Base-by-base conservation (phyloP, 2,329 filamentous ascomycete species). In the Dactylella cylindrospora region DNA sequence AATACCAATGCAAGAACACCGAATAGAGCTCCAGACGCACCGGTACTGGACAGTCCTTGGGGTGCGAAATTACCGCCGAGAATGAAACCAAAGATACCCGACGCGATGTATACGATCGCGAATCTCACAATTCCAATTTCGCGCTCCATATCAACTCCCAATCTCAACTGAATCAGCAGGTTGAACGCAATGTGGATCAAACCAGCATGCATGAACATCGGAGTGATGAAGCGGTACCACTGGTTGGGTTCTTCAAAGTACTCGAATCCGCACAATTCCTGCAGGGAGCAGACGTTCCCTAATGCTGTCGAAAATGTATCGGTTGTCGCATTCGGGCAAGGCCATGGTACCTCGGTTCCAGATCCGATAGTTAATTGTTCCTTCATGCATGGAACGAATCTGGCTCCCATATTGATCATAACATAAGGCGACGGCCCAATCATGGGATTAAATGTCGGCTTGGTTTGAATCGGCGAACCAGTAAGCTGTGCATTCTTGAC, bases 141-240 rank as follows among this genome's bases (percentile, higher is more conserved):
- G 67, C 84, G 81, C 72, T 98, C 93, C 82, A 98, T 95, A 69
- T 98, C 93, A 32, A 86, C 84, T 23, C 86, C 93, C 51, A 97
- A 81, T 0, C 88, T 94, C 70, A 96, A 74, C 72, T 98, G 93
- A 17, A 96, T 79, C 5, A 97, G 79, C 74, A 98, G 79, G 74
- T 98, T 98, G 79, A 97, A 96, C 12, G 83, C 88, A 57, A 98
- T 96, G 71, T 98, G 93, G 65, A 98, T 85, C 52, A 98, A 75
- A 10, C 93, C 93, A 1, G 89, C 90, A 70, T 98, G 93, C 69
- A 98, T 77, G 75, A 98, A 98, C 64, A 98, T 96, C 31, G 93
- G 91, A 1, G 85, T 76, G 70, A 98, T 96, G 76, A 98, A 97
- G 62, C 93, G 86, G 74, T 82, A 98, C 93, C 93, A 98, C 73